Evolutionary conservation across 495 filamentous ascomycete species (phyloP).

Genomic region (Acidomyces sp.): DNA sequence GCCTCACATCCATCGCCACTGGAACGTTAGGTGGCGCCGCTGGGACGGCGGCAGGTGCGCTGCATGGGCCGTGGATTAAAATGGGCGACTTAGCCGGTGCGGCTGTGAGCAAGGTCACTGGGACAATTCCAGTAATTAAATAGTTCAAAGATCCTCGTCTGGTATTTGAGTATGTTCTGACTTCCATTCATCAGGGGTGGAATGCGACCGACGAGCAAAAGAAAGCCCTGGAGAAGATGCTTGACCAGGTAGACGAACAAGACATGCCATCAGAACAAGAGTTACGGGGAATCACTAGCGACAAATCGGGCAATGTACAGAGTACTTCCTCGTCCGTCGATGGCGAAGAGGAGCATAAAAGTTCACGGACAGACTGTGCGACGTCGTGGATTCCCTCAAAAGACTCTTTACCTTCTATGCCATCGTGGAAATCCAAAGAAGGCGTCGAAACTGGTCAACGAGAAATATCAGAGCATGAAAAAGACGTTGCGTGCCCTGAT

Average conservation of each 20-base stretch:
- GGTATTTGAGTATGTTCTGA: too few relatives aligned
- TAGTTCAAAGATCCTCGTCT: too few relatives aligned
- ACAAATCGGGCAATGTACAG: neutral
- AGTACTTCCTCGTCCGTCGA: neutral
- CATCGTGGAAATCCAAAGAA: neutral
- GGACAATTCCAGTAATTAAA: slow-evolving; percentile 19
- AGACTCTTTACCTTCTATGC: neutral
- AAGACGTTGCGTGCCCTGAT: neutral
- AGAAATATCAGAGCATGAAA: neutral
- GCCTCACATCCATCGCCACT: slow-evolving; percentile 11
- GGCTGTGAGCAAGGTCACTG: slow-evolving; percentile 13
- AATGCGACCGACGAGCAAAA: slow-evolving; percentile 20
- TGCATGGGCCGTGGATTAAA: slow-evolving; percentile 19
- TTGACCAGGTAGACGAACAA: slow-evolving; percentile 13
- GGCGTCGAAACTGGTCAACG: neutral
- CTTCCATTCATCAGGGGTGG: too few relatives aligned
- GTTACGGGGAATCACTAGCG: slow-evolving; percentile 8
- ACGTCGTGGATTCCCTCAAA: slow-evolving; percentile 8
- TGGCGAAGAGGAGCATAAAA: neutral
- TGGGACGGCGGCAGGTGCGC: slow-evolving; percentile 11
- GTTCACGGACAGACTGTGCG: slow-evolving; percentile 3
- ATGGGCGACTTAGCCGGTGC: slow-evolving; percentile 17
- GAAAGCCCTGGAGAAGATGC: slow-evolving; percentile 21
- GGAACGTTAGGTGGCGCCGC: slow-evolving; percentile 18
- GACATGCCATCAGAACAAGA: slow-evolving; percentile 16